A percentile compares a stretch with the other conserved stretches of the same genome.
Conservation (phyloP, 495 filamentous ascomycete species). For the Penicillium samsonianum region DNA sequence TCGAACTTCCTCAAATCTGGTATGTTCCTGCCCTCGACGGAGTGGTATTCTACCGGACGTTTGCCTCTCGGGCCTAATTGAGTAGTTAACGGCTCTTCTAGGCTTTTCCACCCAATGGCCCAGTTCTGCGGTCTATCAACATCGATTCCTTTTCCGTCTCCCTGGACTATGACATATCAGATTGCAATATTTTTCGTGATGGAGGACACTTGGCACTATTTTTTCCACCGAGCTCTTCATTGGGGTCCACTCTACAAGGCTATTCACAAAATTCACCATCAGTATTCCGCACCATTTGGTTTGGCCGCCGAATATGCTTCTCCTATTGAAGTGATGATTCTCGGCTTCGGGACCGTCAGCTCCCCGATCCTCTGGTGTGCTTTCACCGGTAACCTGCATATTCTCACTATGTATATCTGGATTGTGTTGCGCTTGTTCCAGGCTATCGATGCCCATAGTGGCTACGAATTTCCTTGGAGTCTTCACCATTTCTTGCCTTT, state of each 20-base stretch:
- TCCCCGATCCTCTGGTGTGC: constrained; percentile 83
- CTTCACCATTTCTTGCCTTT: constrained; percentile 94
- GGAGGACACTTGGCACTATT: constrained; percentile 99
- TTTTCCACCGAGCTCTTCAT: constrained; percentile 90
- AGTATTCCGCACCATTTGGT: constrained; percentile 96
- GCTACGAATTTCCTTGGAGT: constrained; percentile 97
- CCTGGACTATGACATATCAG: constrained; percentile 85
- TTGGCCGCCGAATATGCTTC: constrained; percentile 97
- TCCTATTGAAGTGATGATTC: constrained; percentile 94
- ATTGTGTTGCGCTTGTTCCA: constrained; percentile 92
- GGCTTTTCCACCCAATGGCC: constrained; percentile 97
- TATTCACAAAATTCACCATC: constrained; percentile 98
- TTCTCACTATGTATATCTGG: constrained; percentile 97
- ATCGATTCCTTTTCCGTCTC: constrained; percentile 82
- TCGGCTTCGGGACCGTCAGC: constrained; percentile 87
- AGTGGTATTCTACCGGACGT: constrained; percentile 11
- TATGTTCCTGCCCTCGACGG: constrained; percentile 27
- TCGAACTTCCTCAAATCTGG: constrained; percentile 98
- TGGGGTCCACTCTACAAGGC: constrained; percentile 92
- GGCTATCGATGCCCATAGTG: constrained; percentile 95
- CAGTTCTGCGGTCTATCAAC: constrained; percentile 88
- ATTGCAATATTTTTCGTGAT: constrained; percentile 93
- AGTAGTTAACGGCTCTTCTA: constrained; percentile 23
- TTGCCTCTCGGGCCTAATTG: constrained; percentile 8
- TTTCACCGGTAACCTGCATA: constrained; percentile 82